Conservation (phyloP, 352 stramenopile species). For the Globisporangium alternatum region DNA sequence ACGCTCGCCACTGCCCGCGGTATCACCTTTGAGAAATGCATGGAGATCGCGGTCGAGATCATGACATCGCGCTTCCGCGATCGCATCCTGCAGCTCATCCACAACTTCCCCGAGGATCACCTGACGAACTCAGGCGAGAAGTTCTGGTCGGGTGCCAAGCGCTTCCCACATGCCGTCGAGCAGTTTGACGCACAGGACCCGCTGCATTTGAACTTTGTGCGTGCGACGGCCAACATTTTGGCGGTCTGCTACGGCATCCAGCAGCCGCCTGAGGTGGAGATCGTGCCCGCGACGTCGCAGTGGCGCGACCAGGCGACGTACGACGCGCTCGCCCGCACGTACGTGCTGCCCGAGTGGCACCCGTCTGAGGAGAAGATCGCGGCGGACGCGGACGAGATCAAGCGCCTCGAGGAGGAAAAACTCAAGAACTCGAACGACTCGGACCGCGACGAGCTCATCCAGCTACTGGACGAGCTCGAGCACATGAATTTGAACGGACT, state of each 20-base stretch:
- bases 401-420: constrained; percentile 64
- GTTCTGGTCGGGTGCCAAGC: constrained; percentile 86
- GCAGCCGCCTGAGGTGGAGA: constrained; percentile 52
- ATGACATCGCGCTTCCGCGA: constrained; percentile 87
- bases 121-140: constrained; percentile 78
- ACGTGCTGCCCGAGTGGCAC: constrained; percentile 52
- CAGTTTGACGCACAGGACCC: constrained; percentile 61
- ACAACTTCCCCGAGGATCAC: constrained; percentile 84
- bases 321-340: constrained; percentile 40
- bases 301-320: constrained; percentile 69
- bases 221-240: constrained; percentile 74
- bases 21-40: constrained; percentile 73
- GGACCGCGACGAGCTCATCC: constrained; percentile 65
- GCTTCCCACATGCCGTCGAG: constrained; percentile 66
- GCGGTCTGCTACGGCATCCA: constrained; percentile 80
- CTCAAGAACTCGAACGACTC: constrained; percentile 58
- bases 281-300: constrained; percentile 83
- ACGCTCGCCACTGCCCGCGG: constrained; percentile 51
- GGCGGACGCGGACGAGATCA: constrained; percentile 63
- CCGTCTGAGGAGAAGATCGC: constrained; percentile 81
- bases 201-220: constrained; percentile 78
- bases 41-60: constrained; percentile 62
- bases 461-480: constrained; percentile 68
- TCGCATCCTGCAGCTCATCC: constrained; percentile 84
- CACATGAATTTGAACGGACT: constrained; percentile 49